Evolutionary conservation across 2,329 filamentous ascomycete species (phyloP), one percentile per base, ranked within the genome.

Genomic region (Trichoderma brevicompactum): DNA sequence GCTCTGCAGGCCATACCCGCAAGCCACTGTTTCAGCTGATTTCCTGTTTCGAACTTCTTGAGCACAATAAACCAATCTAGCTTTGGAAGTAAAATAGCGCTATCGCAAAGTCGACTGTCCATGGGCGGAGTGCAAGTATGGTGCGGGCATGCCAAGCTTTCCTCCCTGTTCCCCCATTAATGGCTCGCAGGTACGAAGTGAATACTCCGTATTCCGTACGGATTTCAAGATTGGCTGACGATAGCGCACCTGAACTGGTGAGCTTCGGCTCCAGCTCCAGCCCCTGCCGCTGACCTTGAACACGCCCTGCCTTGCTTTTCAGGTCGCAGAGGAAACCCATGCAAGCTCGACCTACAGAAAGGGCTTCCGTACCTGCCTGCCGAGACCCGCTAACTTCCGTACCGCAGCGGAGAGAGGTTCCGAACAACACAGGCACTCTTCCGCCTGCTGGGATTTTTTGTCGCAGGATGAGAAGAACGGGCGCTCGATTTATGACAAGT

Each of bases 321-420:
- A 3, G 28, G 23, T 23, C 36, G n/a, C 12, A 17, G 15, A 23
- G 19, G 40, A 13, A 10, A 44, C 28, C 56, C 59, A 38, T 62
- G 49, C 49, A 36, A 41, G 49, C 28, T 41, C 28, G 12, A 19
- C 40, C 10, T 32, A 44, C 38, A 34, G 23, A 34, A 32, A 13
- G 15, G n/a, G 7, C 2, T 10, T 38, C 36, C 44, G 28, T 56
- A 52, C 28, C 15, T 44, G 40, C 23, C 46, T 61, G 46, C 38
- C 23, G 38, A 61, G 34, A 34, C 38, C 12, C 23, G 23, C 59
- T 53, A 62, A 41, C 48, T 44, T 44, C 59, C 48, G 48, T 38
- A 19, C 38, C 13, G 49, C 48, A 23, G 48, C 23, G 38, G 59
- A 43, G n/a, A 34, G 48, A 43, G 40, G 23, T 53, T 53, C 48